Conservation (phyloP, 352 stramenopile genomes). For the Phytophthora niederhauseri region DNA sequence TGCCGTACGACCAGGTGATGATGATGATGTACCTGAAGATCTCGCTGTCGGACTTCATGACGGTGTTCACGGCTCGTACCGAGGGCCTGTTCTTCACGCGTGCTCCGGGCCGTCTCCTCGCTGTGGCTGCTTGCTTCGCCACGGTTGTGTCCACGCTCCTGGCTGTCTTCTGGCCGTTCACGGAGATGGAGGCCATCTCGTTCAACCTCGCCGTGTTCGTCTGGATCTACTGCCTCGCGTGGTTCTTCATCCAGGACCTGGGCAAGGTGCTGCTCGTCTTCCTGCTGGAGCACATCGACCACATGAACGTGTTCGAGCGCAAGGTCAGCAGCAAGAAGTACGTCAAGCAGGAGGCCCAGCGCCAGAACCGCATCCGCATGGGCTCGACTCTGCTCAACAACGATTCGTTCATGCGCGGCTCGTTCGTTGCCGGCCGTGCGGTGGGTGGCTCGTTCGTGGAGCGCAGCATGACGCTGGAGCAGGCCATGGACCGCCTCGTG, state of each 20-base stretch:
- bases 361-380: conserved; percentile 82
- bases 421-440: conserved; percentile 75
- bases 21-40: conserved; percentile 96
- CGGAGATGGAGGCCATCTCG: conserved; percentile 78
- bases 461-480: conserved; percentile 67
- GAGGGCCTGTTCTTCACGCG: conserved; percentile 85
- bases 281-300: conserved; percentile 59
- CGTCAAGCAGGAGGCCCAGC: conserved; percentile 63
- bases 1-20: conserved; percentile 91
- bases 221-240: conserved; percentile 91
- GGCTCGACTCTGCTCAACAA: conserved; percentile 63
- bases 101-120: conserved; percentile 71
- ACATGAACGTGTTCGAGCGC: conserved; percentile 63
- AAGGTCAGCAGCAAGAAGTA: conserved; percentile 70
- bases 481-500: conserved; percentile 75
- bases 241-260: conserved; percentile 89
- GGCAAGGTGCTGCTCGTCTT: conserved; percentile 73
- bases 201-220: conserved; percentile 76
- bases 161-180: conserved; percentile 86
- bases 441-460: conserved; percentile 64
- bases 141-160: conserved; percentile 84
- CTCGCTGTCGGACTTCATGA: conserved; percentile 94
- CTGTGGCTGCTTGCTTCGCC: conserved; percentile 76
- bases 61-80: conserved; percentile 91
- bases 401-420: conserved; percentile 77